Base-by-base conservation (phyloP, 1,284 basidiomycete species). In the Caloboletus firmus region DNA sequence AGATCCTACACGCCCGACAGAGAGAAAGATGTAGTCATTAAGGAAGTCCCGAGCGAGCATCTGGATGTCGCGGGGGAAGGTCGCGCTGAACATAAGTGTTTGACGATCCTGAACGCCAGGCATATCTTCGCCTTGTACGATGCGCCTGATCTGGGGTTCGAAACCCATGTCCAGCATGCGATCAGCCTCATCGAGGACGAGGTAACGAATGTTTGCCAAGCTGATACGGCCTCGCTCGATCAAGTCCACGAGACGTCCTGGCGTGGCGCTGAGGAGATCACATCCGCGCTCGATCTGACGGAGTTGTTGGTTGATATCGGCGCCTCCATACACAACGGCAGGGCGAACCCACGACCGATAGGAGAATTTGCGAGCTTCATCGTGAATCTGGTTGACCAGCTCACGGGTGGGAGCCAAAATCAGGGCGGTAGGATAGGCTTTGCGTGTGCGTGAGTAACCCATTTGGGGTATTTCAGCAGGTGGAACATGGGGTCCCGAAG, bases 91-190 rank as follows among this genome's bases (percentile, higher is more conserved):
- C 96, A 99, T 99, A 77, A 99, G 91, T 9, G 97, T 99, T 74
- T 99, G 97, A 59, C 97, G 92, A 30, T 95, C 87, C 52, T 85
- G 79, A 24, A 92, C 87, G 51, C 87, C 91, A 28, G 97, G 95
- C 96, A 99, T 99, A 74, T 99, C 97, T 69, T 96, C 95, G 61
- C 92, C 92, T 73, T 98, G 93, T 31, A 99, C 97, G 70, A 99
- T 99, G 48, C 95, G 84, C 61, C 96, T 87, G 69, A 99, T 99
- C 77, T 99, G 96, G 57, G 97, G 97, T 77, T 99, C 96, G 82
- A 99, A 99, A 91, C 96, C 96, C 96, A 99, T 99, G 80, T 99
- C 96, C 66, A 99, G 84, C 96, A 99, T 99, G 69, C 96, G 92
- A 79, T 99, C 97, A 58, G 96, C 97, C 79, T 99, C 97, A 69